phyloP scores from a whole-genome alignment of 495 filamentous ascomycete genomes.

The Staphylotrichum longicolle region DNA sequence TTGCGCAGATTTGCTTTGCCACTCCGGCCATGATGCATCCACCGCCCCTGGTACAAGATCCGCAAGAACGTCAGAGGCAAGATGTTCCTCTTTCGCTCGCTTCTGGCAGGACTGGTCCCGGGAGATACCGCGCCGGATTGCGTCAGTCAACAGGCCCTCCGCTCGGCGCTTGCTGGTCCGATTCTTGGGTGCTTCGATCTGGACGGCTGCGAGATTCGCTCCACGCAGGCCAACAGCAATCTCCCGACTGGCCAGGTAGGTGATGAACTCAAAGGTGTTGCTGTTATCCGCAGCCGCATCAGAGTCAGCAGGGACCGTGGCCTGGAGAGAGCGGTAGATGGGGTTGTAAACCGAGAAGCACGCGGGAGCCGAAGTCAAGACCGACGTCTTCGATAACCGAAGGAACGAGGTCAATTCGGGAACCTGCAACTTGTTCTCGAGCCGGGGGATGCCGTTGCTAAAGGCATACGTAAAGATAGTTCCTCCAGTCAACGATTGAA shows the following conservation, averaged over 20 bases:
- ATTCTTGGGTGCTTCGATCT: constrained; percentile 59
- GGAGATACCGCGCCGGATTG: constrained; percentile 59
- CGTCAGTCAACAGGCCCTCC: constrained; percentile 67
- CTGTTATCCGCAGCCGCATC: background rate
- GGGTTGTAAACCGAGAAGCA: constrained; percentile 61
- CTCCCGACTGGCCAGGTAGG: constrained; percentile 63
- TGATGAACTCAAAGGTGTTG: constrained; percentile 47
- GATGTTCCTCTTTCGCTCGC: constrained; percentile 15
- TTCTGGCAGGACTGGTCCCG: constrained; percentile 26
- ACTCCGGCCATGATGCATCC: constrained; percentile 37
- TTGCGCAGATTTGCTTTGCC: constrained; percentile 35
- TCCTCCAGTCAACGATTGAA: constrained; percentile 50
- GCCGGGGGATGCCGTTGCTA: constrained; percentile 45
- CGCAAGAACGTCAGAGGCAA: constrained; percentile 34
- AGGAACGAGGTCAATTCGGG: constrained; percentile 49
- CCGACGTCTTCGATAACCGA: constrained; percentile 50
- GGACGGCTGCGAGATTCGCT: constrained; percentile 57
- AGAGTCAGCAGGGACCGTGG: constrained; percentile 46
- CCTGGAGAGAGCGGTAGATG: constrained; percentile 62
- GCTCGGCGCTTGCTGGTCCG: constrained; percentile 60
- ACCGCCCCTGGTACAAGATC: constrained; percentile 41
- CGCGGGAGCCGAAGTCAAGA: constrained; percentile 43
- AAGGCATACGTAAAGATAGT: constrained; percentile 53
- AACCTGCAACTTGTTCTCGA: constrained; percentile 40
- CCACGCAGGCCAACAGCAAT: constrained; percentile 58